Evolutionary conservation across 1,284 basidiomycete genomes (phyloP).

Genomic region (Mixia osmundae): DNA sequence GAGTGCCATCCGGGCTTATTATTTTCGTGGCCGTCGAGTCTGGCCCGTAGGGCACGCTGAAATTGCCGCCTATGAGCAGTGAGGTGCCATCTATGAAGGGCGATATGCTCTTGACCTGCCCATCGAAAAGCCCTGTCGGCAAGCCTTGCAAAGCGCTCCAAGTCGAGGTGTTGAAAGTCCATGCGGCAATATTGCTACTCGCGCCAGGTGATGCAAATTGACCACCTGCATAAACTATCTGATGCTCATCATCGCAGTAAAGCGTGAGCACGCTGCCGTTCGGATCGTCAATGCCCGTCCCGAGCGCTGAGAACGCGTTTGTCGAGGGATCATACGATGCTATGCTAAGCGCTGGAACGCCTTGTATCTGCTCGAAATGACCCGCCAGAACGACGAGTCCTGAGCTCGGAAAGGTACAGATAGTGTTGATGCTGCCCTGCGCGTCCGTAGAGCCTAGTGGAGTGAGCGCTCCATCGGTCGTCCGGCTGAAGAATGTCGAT

Average conservation of each 20-base stretch:
- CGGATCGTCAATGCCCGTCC: constrained; percentile 48
- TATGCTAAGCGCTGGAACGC: constrained; percentile 35
- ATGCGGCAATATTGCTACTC: constrained; percentile 47
- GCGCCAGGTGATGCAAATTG: constrained; percentile 38
- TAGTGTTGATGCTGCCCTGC: constrained; percentile 20
- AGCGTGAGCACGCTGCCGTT: constrained; percentile 48
- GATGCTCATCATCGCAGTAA: constrained; percentile 50
- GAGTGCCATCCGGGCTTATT: too few relatives aligned
- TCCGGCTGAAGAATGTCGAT: constrained; percentile 10
- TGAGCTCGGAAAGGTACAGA: constrained; percentile 17
- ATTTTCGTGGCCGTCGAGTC: background rate
- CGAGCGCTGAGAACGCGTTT: constrained; percentile 45
- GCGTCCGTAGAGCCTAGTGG: constrained; percentile 17
- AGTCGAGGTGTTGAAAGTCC: constrained; percentile 37
- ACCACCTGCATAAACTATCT: constrained; percentile 66
- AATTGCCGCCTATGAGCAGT: constrained; percentile 70
- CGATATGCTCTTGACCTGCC: constrained; percentile 53
- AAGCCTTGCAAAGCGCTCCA: constrained; percentile 62
- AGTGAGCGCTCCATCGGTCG: constrained; percentile 13
- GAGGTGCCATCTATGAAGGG: constrained; percentile 44
- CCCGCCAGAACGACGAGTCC: constrained; percentile 20
- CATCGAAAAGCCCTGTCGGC: constrained; percentile 59
- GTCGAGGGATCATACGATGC: constrained; percentile 45
- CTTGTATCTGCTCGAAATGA: constrained; percentile 19
- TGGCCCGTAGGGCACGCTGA: constrained; percentile 24